Conservation (phyloP, 108 stramenopile species). For the Nannochloropsis granulata region DNA sequence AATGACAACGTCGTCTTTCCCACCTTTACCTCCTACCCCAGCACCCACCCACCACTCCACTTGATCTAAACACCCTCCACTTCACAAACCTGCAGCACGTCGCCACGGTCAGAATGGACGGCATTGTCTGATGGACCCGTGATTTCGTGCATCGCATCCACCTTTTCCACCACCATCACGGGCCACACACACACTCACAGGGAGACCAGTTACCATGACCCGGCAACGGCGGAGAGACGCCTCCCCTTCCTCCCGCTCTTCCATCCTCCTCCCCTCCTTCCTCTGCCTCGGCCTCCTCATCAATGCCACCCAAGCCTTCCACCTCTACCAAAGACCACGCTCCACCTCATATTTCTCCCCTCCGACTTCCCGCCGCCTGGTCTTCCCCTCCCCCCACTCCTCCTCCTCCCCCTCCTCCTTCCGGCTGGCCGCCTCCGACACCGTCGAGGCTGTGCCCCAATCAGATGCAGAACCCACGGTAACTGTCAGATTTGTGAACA, state of each 20-base stretch:
- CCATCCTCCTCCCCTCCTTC: background rate
- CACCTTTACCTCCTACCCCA: too few relatives aligned
- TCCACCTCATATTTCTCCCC: background rate
- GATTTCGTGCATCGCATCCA: too few relatives aligned
- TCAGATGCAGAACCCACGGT: background rate
- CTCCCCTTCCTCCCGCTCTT: background rate
- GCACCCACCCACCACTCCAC: too few relatives aligned
- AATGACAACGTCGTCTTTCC: too few relatives aligned
- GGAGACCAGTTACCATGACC: background rate
- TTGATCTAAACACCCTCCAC: too few relatives aligned
- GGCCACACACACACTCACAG: too few relatives aligned
- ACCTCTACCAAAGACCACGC: background rate
- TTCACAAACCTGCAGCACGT: too few relatives aligned
- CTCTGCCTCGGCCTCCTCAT: background rate
- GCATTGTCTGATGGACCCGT: too few relatives aligned
- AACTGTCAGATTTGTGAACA: slow-evolving; percentile 24
- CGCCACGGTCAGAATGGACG: too few relatives aligned
- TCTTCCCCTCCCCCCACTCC: background rate
- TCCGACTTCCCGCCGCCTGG: background rate
- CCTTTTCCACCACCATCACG: too few relatives aligned
- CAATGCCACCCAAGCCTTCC: background rate
- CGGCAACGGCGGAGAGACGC: background rate
- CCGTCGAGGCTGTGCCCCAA: background rate
- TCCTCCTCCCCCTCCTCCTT: background rate
- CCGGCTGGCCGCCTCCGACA: background rate